Evolutionary conservation across 306 rosid genomes (phyloP), one percentile per base, ranked within the genome.

Genomic region (Trichosanthes cucumerina): DNA sequence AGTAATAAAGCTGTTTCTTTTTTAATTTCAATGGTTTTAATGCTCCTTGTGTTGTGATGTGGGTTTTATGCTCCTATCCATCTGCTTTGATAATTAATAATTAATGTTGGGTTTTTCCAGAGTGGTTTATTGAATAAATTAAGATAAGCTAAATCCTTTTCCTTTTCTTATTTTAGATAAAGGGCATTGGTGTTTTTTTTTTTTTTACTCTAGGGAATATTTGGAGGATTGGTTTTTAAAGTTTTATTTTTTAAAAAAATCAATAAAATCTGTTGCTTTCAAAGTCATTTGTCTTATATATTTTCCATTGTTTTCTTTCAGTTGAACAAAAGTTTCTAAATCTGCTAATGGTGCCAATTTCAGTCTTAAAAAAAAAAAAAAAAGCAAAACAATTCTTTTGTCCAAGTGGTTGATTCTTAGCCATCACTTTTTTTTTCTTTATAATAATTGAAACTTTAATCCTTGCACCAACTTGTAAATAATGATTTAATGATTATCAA

Each of bases 31-130:
- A 46, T 72, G 41, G n/a, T 14, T 71, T 70, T 41, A 23, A 18
- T 43, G 38, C n/a, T 70, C 56, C 76, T 41, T 41, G 75, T 69
- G 75, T 41, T 41, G 75, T 69, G 75, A 38, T 66, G 14, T 34
- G 46, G 72, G 26, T 65, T 65, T 65, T 23, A 46, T 21, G 14
- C 11, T 23, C 33, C 7, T 6, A 1, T 15, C 18, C 26, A 57
- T 57, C 63, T 57, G 23, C 31, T 54, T 57, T 56, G 23, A 19
- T 11, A 44, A 3, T 11, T 14, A 52, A 19, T 11, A 44, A 3
- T 11, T 14, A 52, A 52, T 7, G 28, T 19, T 56, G 28, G n/a
- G 31, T 14, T 21, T 57, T 57, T 7, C 13, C 8, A 57, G 21
- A 57, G 63, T 57, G 26, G 63, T 19, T 57, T 57, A 41, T 41